A percentile compares a stretch with the other conserved stretches of the same genome.
phyloP scores from a whole-genome alignment of 2,329 filamentous ascomycete genomes.

The Alternaria alternata region DNA sequence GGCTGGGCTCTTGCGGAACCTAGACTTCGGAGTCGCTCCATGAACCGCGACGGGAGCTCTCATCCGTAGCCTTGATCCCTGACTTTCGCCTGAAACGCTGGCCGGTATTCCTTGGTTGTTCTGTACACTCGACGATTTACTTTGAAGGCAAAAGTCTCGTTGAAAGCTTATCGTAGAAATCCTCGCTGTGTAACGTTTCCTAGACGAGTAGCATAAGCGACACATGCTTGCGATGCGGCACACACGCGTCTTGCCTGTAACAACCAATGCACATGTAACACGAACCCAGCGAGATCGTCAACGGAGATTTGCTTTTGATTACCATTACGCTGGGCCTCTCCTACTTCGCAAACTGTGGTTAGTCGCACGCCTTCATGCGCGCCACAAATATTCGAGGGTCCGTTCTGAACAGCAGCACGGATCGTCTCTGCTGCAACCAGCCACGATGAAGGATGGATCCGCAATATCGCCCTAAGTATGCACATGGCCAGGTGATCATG shows the following conservation, averaged over 20 bases:
- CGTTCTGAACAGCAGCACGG: conserved; percentile 7
- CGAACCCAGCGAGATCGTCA: conserved; percentile 22
- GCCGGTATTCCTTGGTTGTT: not conserved
- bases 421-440: conserved; percentile 7
- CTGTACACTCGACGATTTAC: conserved; percentile 7
- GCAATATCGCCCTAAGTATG: conserved; percentile 23
- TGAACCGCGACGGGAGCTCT: conserved; percentile 4
- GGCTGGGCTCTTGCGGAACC: conserved; percentile 13
- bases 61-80: conserved; percentile 1
- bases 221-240: conserved; percentile 19
- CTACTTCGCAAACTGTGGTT: conserved; percentile 19
- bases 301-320: conserved; percentile 25
- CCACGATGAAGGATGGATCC: conserved; percentile 31
- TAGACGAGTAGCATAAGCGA: conserved; percentile 28
- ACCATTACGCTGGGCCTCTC: conserved; percentile 27
- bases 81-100: conserved; percentile 9
- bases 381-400: conserved; percentile 10
- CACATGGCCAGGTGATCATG: conserved; percentile 35
- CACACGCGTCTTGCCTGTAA: conserved; percentile 19
- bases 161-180: conserved; percentile 36
- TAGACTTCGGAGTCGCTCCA: conserved; percentile 4
- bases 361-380: conserved; percentile 15
- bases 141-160: not conserved
- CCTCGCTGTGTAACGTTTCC: conserved; percentile 28
- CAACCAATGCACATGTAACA: conserved; percentile 29